These are phyloP conservation scores for Hericium rajendrae DNA, from an alignment of 768 basidiomycete genomes.

Conservation along the genomic window DNA sequence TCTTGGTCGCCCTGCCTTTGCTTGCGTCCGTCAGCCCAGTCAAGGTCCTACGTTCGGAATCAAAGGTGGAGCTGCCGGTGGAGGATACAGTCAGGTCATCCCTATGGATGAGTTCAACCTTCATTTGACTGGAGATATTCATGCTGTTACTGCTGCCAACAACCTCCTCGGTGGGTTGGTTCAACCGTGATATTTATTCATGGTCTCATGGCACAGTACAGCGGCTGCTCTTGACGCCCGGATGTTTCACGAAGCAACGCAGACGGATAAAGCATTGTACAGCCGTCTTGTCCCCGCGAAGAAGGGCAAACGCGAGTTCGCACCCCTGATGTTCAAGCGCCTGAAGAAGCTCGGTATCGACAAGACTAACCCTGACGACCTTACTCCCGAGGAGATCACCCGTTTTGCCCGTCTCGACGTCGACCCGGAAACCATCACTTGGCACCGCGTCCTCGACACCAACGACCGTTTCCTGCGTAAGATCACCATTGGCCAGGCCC, in stretches of 20 bases:
- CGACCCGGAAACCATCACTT: constrained; percentile 85
- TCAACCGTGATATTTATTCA: constrained; percentile 3
- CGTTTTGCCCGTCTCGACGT: constrained; percentile 89
- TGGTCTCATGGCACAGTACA: constrained; percentile 19
- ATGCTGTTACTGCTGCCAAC: constrained; percentile 95
- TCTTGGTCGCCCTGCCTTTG: constrained; percentile 85
- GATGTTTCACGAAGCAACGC: constrained; percentile 96
- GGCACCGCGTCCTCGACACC: constrained; percentile 95
- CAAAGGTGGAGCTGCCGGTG: constrained; percentile 97
- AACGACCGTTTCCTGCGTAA: constrained; percentile 96
- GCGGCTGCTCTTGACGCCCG: constrained; percentile 95
- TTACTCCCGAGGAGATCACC: constrained; percentile 87
- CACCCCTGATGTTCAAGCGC: constrained; percentile 93
- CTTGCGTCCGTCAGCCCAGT: constrained; percentile 95
- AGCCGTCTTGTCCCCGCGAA: constrained; percentile 84
- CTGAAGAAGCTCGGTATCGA: constrained; percentile 90
- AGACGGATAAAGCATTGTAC: constrained; percentile 86
- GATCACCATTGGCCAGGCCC: constrained; percentile 83
- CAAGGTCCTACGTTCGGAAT: constrained; percentile 99
- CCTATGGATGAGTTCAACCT: constrained; percentile 99
- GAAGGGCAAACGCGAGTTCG: constrained; percentile 92
- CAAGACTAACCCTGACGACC: constrained; percentile 86
- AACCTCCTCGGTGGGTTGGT: constrained; percentile 70
- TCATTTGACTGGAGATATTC: constrained; percentile 94
- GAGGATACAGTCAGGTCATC: constrained; percentile 97